Evolutionary conservation across 2,329 filamentous ascomycete species (phyloP), one percentile per base, ranked within the genome.

Genomic region (Torrubiella hemipterigena): DNA sequence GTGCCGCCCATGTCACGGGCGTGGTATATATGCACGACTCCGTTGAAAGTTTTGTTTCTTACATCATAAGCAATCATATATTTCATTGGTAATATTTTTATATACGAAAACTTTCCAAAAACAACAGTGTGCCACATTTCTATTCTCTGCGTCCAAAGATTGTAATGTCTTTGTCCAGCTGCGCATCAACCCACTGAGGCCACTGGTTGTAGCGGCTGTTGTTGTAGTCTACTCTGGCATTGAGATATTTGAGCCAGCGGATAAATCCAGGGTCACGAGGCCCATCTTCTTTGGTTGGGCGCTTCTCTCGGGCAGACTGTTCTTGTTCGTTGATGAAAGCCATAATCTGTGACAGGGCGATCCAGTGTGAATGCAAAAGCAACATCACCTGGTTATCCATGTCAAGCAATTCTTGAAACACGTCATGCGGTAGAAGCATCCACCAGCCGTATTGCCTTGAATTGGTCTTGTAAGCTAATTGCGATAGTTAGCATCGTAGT

Each of bases 331-430:
- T 64, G 35, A 69, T 63, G 14, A 56, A 54, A 3, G 53, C 49
- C 66, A 73, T 70, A 43, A 72, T 61, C 49, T 68, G 62, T 43
- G 68, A 63, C 27, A 73, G 42, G 7, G 63, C 56, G 29, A 72
- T 61, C 67, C 69, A 73, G 49, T 73, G 68, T 30, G 66, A 42
- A 20, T 62, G 62, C 25, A 73, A 52, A 18, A 73, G 48, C 24
- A 64, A 33, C 35, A 61, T 58, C 12, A 58, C 52, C 42, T 65
- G 65, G 42, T 61, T 63, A 17, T 42, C 40, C 17, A 59, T 50
- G 44, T 69, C 59, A 39, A 72, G 56, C 31, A 73, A 48, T 30
- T 54, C 52, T 38, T 65, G 59, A 46, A 73, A 73, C 29, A 59
- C 52, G 21, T 57, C 54, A 39, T 73, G 67, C 7, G 67, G 61